Base-by-base conservation (phyloP, 257 asterid species). In the Marsdenia floribunda region DNA sequence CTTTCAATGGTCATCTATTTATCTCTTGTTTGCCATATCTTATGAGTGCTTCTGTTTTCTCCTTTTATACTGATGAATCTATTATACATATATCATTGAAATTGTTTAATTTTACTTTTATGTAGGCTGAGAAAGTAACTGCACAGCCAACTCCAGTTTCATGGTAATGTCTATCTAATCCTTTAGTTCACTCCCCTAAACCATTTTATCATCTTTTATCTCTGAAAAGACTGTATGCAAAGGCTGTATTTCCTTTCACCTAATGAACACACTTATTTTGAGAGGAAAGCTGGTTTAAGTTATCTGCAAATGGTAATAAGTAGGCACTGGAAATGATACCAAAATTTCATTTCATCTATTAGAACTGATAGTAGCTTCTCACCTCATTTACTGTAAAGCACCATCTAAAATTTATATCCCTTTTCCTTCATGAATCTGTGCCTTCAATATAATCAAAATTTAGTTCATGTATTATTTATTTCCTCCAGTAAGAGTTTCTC, bases 81-180 rank as follows among this genome's bases (percentile, higher is more conserved):
- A 50, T 77, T 70, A 52, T 58, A 5, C 46, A 53, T 73, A 13
- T 54, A 18, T 38, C 46, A 65, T 75, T 68, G 70, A 59, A 72
- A 67, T 73, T 59, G 37, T 44, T 71, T 73, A 72, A 68, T 80
- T 74, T 55, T 72, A 75, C 72, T 12, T 80, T 73, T 61, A 49
- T 88, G 93, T 92, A 94, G 99, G 82, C 91, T 11, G 91, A 90
- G 79, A 89, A 82, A 83, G 89, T 92, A 70, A 76, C 82, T 77
- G 84, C 80, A 76, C 98, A 87, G 82, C 88, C 94, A 79, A 92
- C 89, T 85, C 96, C 99, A 35, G 77, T 89, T 68, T 89, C 96
- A 69, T 92, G 96, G 99, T 92, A 79, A 85, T 89, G 83, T 79
- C 54, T 53, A 22, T 72, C 3, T 54, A 22, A 66, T 38, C 11